A percentile compares a stretch with the other conserved stretches of the same genome.
Conservation (phyloP, 805 yeast genomes). For the Ogataea pignaliae region DNA sequence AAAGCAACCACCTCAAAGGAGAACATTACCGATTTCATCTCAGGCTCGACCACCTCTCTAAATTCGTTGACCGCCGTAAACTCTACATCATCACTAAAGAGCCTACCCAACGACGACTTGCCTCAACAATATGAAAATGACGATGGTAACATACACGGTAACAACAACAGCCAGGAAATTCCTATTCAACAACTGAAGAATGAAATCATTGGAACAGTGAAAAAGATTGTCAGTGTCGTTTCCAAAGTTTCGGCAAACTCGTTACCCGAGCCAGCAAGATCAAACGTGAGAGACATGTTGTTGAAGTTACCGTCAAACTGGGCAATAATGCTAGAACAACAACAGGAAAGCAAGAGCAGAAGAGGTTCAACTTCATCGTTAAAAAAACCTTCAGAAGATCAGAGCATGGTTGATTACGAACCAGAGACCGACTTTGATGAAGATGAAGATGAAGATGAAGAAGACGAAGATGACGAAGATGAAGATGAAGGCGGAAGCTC, state of each 20-base stretch:
- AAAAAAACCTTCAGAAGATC: slow-evolving; percentile 4
- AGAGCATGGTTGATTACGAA: slow-evolving; percentile 7
- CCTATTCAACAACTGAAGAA: slow-evolving; percentile 52
- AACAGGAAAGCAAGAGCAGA: slow-evolving; percentile 7
- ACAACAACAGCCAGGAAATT: slow-evolving; percentile 12
- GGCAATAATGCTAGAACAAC: slow-evolving; percentile 40
- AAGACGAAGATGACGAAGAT: slow-evolving; percentile 29
- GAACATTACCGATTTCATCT: not conserved
- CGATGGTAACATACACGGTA: not conserved
- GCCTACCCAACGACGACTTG: slow-evolving; percentile 8
- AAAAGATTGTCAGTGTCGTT: slow-evolving; percentile 79
- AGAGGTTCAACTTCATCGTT: not conserved
- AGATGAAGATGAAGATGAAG: slow-evolving; percentile 12
- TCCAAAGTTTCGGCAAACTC: slow-evolving; percentile 80
- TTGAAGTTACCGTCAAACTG: slow-evolving; percentile 71
- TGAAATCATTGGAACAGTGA: slow-evolving; percentile 85
- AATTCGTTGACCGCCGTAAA: slow-evolving; percentile 16
- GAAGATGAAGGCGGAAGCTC: slow-evolving; percentile 5
- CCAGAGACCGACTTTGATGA: slow-evolving; percentile 5
- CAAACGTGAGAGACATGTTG: slow-evolving; percentile 74
- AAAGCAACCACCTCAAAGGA: too few species aligned
- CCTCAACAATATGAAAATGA: slow-evolving; percentile 3
- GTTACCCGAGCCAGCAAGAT: slow-evolving; percentile 71
- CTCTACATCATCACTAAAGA: slow-evolving; percentile 13
- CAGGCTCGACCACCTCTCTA: slow-evolving; percentile 6